phyloP scores from a whole-genome alignment of 106 monocot species.

The Agapanthus africanus region DNA sequence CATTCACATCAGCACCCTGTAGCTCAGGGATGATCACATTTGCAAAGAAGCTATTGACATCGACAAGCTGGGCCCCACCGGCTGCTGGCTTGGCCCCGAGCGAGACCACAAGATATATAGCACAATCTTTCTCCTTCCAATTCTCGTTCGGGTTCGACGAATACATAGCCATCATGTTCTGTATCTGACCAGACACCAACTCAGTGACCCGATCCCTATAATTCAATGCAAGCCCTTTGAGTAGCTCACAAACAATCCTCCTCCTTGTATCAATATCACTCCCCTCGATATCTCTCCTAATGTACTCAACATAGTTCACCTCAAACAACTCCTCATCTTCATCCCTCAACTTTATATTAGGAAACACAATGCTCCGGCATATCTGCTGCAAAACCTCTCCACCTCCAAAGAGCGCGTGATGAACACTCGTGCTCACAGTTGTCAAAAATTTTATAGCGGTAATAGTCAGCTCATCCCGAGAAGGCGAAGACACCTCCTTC shows the following conservation, averaged over 20 bases:
- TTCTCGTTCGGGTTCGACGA: slow-evolving; percentile 58
- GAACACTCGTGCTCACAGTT: slow-evolving; percentile 85
- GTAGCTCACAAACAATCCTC: slow-evolving; percentile 71
- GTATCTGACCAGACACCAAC: slow-evolving; percentile 63
- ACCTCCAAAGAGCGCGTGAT: slow-evolving; percentile 65
- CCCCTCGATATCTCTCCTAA: slow-evolving; percentile 82
- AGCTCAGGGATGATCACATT: slow-evolving; percentile 80
- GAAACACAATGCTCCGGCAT: slow-evolving; percentile 72
- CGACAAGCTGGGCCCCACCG: slow-evolving; percentile 35
- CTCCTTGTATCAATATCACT: slow-evolving; percentile 80
- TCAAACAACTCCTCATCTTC: slow-evolving; percentile 93
- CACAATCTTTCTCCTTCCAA: slow-evolving; percentile 92
- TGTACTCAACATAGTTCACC: slow-evolving; percentile 74
- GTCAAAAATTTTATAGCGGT: slow-evolving; percentile 84
- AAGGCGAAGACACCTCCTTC: slow-evolving; percentile 16
- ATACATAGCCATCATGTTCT: slow-evolving; percentile 60
- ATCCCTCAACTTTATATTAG: slow-evolving; percentile 60
- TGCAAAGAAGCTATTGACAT: slow-evolving; percentile 74
- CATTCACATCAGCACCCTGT: slow-evolving; percentile 50
- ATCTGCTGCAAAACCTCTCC: slow-evolving; percentile 60
- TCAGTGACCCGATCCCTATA: slow-evolving; percentile 74
- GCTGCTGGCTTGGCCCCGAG: slow-evolving; percentile 53
- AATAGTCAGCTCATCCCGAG: slow-evolving; percentile 71
- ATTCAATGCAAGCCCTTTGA: slow-evolving; percentile 71
- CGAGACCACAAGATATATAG: slow-evolving; percentile 82